A percentile compares a stretch with the other conserved stretches of the same genome.
Conservation (phyloP, 2,329 filamentous ascomycete species). For the Tolypocladium nubicola region DNA sequence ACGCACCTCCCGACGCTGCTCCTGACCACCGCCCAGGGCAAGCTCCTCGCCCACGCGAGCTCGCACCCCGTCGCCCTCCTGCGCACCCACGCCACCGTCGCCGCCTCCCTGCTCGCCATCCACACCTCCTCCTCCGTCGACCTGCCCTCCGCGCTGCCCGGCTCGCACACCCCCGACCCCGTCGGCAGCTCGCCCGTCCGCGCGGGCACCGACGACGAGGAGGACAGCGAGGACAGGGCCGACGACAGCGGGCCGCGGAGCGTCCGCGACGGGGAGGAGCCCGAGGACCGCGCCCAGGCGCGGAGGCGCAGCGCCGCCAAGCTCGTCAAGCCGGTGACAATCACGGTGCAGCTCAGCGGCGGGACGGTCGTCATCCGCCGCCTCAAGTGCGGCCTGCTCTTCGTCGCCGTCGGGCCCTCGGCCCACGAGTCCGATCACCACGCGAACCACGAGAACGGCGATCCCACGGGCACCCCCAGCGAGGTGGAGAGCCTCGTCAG, state of each 20-base stretch:
- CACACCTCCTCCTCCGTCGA: slow-evolving; percentile 36
- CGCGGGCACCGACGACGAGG: slow-evolving; percentile 11
- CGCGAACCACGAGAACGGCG: slow-evolving; percentile 16
- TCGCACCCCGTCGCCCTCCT: slow-evolving; percentile 43
- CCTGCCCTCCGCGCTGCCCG: slow-evolving; percentile 31
- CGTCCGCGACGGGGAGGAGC: slow-evolving; percentile 3
- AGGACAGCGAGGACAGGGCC: slow-evolving; percentile 11
- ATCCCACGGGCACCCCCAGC: slow-evolving; percentile 26
- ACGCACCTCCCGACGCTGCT: slow-evolving; percentile 48
- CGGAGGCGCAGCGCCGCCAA: slow-evolving; percentile 2
- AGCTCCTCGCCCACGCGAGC: slow-evolving; percentile 52
- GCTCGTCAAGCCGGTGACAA: slow-evolving; percentile 27
- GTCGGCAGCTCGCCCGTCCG: slow-evolving; percentile 12
- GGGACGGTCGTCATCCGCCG: slow-evolving; percentile 48
- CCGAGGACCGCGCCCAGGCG: slow-evolving; percentile 1
- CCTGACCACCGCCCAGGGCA: slow-evolving; percentile 48
- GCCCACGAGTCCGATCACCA: slow-evolving; percentile 12
- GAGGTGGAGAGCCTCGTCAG: slow-evolving; percentile 38
- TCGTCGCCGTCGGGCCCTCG: slow-evolving; percentile 47
- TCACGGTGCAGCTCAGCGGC: slow-evolving; percentile 49
- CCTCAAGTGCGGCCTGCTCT: slow-evolving; percentile 48
- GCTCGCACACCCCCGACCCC: slow-evolving; percentile 17
- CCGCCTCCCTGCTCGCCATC: slow-evolving; percentile 49
- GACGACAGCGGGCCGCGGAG: slow-evolving; percentile 11
- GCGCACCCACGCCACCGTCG: slow-evolving; percentile 53